Conservation (phyloP, 768 basidiomycete genomes). For the Tulasnella sp. region DNA sequence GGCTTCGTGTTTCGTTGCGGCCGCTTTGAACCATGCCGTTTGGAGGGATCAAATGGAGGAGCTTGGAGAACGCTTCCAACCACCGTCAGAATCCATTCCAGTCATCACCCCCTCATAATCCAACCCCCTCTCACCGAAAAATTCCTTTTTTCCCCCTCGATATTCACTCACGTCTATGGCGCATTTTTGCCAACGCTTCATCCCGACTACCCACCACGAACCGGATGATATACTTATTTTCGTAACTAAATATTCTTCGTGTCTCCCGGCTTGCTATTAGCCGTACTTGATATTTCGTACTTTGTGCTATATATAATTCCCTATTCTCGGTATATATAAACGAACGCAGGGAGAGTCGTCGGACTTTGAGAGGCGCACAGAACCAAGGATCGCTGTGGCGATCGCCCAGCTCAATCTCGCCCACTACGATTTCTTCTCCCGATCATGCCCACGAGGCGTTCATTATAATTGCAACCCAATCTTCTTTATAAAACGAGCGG, state of each 20-base stretch:
- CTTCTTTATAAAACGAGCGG: not conserved
- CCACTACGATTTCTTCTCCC: not conserved
- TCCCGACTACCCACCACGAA: not conserved
- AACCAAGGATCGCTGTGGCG: not conserved
- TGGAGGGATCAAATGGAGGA: not conserved
- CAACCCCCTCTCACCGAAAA: not conserved
- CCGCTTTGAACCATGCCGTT: not conserved
- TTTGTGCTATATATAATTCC: slow-evolving; percentile 1
- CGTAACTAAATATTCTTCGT: slow-evolving; percentile 1
- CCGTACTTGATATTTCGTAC: not conserved
- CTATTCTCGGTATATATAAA: not conserved
- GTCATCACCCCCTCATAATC: not conserved
- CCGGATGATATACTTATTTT: slow-evolving; percentile 4
- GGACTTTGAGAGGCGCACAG: not conserved
- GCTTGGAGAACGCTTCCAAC: not conserved
- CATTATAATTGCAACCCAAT: not conserved
- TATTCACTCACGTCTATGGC: not conserved
- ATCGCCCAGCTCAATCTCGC: not conserved
- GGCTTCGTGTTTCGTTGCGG: not conserved
- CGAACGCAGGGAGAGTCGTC: not conserved
- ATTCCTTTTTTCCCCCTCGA: not conserved
- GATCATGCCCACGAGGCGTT: not conserved
- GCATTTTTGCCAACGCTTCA: not conserved
- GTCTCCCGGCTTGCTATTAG: not conserved
- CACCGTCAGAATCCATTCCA: not conserved